These are phyloP conservation scores for Umbelopsis sp. DNA, from an alignment of 192 early-diverging fungal species.

Conservation along the genomic window DNA sequence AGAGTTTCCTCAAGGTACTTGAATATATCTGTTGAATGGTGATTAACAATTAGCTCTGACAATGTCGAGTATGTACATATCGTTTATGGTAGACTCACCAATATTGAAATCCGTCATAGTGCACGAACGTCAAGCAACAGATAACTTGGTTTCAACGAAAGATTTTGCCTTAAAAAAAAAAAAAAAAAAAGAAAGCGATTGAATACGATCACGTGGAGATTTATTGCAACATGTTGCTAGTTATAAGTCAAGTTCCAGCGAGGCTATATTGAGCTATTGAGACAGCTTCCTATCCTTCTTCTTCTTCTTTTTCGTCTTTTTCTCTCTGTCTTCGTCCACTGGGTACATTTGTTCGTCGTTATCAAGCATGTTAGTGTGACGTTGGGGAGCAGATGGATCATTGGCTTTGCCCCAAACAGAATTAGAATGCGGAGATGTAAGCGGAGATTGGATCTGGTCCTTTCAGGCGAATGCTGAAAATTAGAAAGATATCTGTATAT, in stretches of 20 bases:
- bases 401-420: conserved; percentile 10
- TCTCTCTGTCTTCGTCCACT: not conserved
- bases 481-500: too few species aligned
- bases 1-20: conserved; percentile 78
- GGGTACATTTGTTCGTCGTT: not conserved
- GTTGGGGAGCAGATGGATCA: conserved; percentile 15
- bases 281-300: not conserved
- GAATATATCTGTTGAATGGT: conserved; percentile 39
- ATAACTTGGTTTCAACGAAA: not conserved
- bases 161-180: not conserved
- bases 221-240: not conserved
- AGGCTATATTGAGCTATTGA: not conserved
- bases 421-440: not conserved
- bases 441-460: not conserved
- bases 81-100: not conserved
- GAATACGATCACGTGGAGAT: conserved; percentile 1
- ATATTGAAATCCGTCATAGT: conserved; percentile 16
- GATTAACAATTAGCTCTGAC: not conserved
- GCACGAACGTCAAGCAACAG: conserved; percentile 1
- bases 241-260: not conserved
- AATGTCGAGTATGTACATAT: not conserved
- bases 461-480: not conserved
- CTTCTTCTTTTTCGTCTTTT: conserved; percentile 20
- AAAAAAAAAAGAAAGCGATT: conserved; percentile 18
- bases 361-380: not conserved